Evolutionary conservation across 805 yeast species (phyloP), one percentile per base, ranked within the genome.

Genomic region (Candida suzukii): DNA sequence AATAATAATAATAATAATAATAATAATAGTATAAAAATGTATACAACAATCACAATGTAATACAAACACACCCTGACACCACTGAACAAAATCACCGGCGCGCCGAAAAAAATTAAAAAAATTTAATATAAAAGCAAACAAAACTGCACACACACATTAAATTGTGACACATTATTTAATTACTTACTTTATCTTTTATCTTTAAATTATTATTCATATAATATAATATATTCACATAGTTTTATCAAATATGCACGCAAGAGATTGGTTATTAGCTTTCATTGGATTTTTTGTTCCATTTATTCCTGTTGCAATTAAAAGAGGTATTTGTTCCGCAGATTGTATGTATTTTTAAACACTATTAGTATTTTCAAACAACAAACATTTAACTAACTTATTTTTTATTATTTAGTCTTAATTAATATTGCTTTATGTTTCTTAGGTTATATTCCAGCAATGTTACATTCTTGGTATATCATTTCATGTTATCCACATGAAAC

Each of bases 391-490:
- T 11, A 26, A 12, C 28, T 29, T 6, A 14, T 29, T 17, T 10
- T 17, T 14, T 20, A 6, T 21, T 14, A 8, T 10, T 3, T 21
- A 62, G 67, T 71, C 49, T 64, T 73, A 64, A 74, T 83, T 46
- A 83, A 83, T 56, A 66, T 83, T 37, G 77, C 83, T 7, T 70
- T 86, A 25, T 82, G 88, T 59, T 53, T 76, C 42, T 67, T 86
- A 35, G 93, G 95, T 1, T 80, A 71, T 56, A 54, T 86, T 41
- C 95, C 95, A 0, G 95, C 93, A 11, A 70, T 85, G 29, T 60
- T 86, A 45, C 95, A 86, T 54, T 66, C 82, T 32, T 80, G 86
- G 76, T 86, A 84, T 60, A 81, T 86, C 52, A 84, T 86, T 42
- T 77, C 87, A 41, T 69, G 75, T 51, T 83, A 83, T 55, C 95